Conservation (phyloP, 192 early-diverging fungal species). For the Diversispora epigaea region DNA sequence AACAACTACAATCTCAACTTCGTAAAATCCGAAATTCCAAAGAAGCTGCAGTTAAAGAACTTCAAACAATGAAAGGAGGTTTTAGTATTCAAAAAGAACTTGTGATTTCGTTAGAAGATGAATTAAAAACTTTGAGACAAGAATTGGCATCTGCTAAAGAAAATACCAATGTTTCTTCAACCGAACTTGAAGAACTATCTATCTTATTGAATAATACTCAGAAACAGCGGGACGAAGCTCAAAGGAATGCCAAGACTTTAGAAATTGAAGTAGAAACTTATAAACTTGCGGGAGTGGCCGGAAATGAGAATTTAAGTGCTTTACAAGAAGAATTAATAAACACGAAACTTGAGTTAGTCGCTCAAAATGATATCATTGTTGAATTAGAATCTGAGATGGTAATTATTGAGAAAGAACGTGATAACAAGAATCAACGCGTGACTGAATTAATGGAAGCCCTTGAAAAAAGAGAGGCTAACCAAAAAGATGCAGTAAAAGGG, state of each 20-base stretch:
- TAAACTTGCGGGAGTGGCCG: slow-evolving; percentile 12
- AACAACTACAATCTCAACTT: slow-evolving; percentile 19
- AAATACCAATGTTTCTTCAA: not conserved
- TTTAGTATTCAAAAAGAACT: slow-evolving; percentile 26
- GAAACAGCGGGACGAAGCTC: slow-evolving; percentile 11
- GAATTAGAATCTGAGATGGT: slow-evolving; percentile 23
- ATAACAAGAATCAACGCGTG: not conserved
- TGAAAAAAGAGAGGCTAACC: slow-evolving; percentile 18
- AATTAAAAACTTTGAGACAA: slow-evolving; percentile 11
- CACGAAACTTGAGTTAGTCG: slow-evolving; percentile 17
- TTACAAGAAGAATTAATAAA: slow-evolving; percentile 20
- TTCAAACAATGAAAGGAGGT: slow-evolving; percentile 18
- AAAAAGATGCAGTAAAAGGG: slow-evolving; percentile 15
- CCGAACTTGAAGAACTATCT: slow-evolving; percentile 23
- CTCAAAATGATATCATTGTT: slow-evolving; percentile 17
- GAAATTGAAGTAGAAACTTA: slow-evolving; percentile 29
- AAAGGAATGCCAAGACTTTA: slow-evolving; percentile 1
- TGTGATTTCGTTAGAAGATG: not conserved
- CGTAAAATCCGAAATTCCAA: slow-evolving; percentile 14
- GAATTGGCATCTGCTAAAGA: slow-evolving; percentile 9
- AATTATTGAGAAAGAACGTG: slow-evolving; percentile 21
- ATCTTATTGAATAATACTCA: slow-evolving; percentile 10
- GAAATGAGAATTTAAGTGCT: slow-evolving; percentile 6
- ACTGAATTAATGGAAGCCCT: slow-evolving; percentile 14
- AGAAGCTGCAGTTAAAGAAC: slow-evolving; percentile 15